phyloP scores from a whole-genome alignment of 192 early-diverging fungal species.

The Physocladia obscura region DNA sequence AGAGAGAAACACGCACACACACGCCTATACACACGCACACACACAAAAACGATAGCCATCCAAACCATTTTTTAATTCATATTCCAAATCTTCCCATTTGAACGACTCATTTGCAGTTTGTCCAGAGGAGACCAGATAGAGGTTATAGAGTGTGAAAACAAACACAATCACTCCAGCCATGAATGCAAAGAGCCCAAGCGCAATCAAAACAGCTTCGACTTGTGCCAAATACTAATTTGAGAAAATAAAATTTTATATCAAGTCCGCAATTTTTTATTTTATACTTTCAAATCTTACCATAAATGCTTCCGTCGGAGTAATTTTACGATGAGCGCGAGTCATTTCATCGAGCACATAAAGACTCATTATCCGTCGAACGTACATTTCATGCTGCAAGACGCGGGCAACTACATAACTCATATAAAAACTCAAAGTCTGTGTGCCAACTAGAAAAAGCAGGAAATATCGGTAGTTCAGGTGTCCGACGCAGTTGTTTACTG shows the following conservation, averaged over 20 bases:
- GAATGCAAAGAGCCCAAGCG: constrained; percentile 38
- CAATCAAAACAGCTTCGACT: constrained; percentile 32
- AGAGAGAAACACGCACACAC: no score
- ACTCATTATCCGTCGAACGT: constrained; percentile 19
- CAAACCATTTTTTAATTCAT: constrained; percentile 31
- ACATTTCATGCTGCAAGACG: constrained; percentile 35
- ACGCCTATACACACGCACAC: no score
- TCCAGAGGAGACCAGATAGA: constrained; percentile 34
- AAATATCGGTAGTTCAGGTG: constrained; percentile 52
- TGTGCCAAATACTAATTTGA: constrained; percentile 39
- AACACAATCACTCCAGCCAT: constrained; percentile 42
- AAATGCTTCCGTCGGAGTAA: constrained; percentile 32
- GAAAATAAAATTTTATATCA: not conserved
- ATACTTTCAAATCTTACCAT: constrained; percentile 31
- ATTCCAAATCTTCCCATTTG: constrained; percentile 52
- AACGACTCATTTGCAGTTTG: constrained; percentile 51
- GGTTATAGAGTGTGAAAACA: constrained; percentile 41
- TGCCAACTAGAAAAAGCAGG: constrained; percentile 44
- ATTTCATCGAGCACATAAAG: constrained; percentile 20
- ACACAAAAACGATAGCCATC: not conserved
- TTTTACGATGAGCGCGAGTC: constrained; percentile 5
- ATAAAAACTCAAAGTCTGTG: constrained; percentile 32
- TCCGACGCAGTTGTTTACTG: constrained; percentile 58
- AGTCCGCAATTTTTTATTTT: not conserved
- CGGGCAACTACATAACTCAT: constrained; percentile 36